Evolutionary conservation across 768 basidiomycete genomes (phyloP).

Genomic region (Rhizopogon rudus): DNA sequence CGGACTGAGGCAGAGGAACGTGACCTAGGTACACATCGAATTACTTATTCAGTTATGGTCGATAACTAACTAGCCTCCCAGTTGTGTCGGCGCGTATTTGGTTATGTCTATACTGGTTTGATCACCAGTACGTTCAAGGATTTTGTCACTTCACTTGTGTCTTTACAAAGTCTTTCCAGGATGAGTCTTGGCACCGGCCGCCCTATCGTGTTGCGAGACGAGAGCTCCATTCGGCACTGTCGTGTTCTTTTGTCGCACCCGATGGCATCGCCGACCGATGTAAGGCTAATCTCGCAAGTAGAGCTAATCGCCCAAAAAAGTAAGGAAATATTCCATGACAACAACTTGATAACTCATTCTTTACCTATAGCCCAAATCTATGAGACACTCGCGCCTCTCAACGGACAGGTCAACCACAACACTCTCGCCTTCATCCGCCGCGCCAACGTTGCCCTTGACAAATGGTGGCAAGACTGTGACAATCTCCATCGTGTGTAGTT

Average conservation of each 20-base stretch:
- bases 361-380: constrained; percentile 76
- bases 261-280: constrained; percentile 87
- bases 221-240: constrained; percentile 82
- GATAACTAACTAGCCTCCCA: constrained; percentile 24
- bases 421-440: constrained; percentile 85
- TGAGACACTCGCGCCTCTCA: constrained; percentile 81
- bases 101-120: constrained; percentile 95
- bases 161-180: constrained; percentile 34
- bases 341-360: constrained; percentile 4
- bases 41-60: background rate
- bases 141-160: background rate
- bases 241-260: constrained; percentile 77
- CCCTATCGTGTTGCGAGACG: constrained; percentile 86
- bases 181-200: constrained; percentile 91
- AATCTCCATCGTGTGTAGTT: constrained; percentile 64
- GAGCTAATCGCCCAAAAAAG: constrained; percentile 92
- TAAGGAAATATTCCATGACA: constrained; percentile 29
- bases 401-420: constrained; percentile 81
- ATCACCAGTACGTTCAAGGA: constrained; percentile 70
- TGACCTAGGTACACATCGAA: constrained; percentile 58
- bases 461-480: constrained; percentile 90
- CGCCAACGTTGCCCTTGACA: constrained; percentile 80
- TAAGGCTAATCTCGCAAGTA: constrained; percentile 80
- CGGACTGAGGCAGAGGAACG: constrained; percentile 80
- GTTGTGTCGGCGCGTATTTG: constrained; percentile 92